Conservation (phyloP, 768 basidiomycete genomes). For the Tylopilus intermedius region DNA sequence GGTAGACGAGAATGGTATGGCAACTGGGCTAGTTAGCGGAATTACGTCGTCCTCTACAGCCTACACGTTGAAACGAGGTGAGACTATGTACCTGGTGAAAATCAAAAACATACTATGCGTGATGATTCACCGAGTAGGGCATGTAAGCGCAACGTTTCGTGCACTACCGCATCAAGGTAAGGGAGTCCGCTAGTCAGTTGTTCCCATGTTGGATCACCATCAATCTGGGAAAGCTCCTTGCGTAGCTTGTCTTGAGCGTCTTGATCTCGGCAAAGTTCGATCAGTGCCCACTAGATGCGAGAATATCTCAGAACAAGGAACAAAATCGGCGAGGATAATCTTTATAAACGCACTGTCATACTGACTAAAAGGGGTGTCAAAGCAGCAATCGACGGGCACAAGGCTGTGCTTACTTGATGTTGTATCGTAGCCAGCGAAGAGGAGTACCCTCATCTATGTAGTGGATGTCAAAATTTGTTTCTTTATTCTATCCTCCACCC, state of each 20-base stretch:
- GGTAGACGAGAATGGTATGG: constrained; percentile 16
- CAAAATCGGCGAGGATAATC: no score
- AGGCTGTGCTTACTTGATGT: no score
- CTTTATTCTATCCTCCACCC: not conserved
- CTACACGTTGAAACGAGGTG: constrained; percentile 25
- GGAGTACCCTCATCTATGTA: no score
- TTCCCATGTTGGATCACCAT: constrained; percentile 48
- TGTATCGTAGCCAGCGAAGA: no score
- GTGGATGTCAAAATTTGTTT: not conserved
- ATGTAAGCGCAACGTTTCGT: constrained; percentile 44
- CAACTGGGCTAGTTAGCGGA: constrained; percentile 47
- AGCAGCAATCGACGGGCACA: no score
- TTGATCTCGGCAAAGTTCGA: constrained; percentile 45
- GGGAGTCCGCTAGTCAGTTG: constrained; percentile 46
- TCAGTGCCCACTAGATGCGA: constrained; percentile 42
- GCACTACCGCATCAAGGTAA: constrained; percentile 50
- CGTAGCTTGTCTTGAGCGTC: constrained; percentile 45
- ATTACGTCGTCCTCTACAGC: constrained; percentile 52
- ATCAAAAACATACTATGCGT: constrained; percentile 7
- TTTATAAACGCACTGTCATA: no score
- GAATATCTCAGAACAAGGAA: not conserved
- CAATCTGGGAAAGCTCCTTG: constrained; percentile 42
- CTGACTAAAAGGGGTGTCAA: no score
- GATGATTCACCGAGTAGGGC: constrained; percentile 30
- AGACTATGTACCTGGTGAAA: not conserved